Base-by-base conservation (phyloP, 345 rosid genomes). In the Ceriops decandra region DNA sequence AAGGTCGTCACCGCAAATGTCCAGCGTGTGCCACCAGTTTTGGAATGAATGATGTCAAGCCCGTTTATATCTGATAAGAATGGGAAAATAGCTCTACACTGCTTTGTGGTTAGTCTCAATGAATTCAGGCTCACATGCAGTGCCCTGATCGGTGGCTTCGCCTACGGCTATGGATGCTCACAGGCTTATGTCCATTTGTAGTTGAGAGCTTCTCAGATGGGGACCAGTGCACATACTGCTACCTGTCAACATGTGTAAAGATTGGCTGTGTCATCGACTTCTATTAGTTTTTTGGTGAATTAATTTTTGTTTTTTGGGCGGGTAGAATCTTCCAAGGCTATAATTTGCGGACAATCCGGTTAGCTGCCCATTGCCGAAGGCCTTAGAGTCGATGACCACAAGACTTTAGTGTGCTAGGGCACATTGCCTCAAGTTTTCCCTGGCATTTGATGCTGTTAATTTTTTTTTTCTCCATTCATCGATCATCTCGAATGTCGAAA, bases 31-130 rank as follows among this genome's bases (percentile, higher is more conserved):
- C 86, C 17, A 84, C 90, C 57, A 92, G 90, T 83, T 92, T 95
- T 63, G 96, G 99, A 56, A 76, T 81, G 24, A 95, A 90, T 60
- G 98, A 95, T 65, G 95, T 95, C 51, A 95, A 88, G 69, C 98
- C 97, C 73, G 97, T 95, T 72, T 95, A 95, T 72, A 92, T 95
- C 73, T 95, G 88, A 90, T 38, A 1, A 28, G 35, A 19, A 53
- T 33, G 19, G 38, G 72, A 27, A 33, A 33, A 33, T 33, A 33
- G 1, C 35, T 0, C 27, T 26, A 0, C 20, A 62, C 59, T 63
- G 7, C 35, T 6, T 1, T 33, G 35, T 33, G 35, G 5, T 33
- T 4, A 6, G 35, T 33, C 35, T 33, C 35, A 33, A 6, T 0
- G 35, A 33, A 33, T 33, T 33, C 35, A 6, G 35, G 35, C 7